A percentile compares a stretch with the other conserved stretches of the same genome.
Conservation (phyloP, 106 monocot genomes). For the Dioscorea alata region DNA sequence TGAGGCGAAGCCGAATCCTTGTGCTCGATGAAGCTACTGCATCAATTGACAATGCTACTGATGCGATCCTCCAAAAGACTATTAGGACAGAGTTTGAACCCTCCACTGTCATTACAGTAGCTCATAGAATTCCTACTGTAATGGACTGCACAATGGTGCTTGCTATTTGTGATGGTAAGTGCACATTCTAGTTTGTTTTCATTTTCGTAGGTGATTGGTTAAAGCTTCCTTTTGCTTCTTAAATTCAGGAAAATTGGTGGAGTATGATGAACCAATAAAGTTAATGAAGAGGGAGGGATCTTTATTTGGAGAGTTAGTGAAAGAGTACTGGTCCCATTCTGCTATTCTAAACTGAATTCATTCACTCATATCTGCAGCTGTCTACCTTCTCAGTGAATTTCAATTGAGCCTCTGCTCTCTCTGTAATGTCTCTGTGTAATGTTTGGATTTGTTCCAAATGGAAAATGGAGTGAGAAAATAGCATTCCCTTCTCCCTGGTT, state of each 20-base stretch:
- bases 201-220: neutral
- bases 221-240: neutral
- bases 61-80: constrained; percentile 83
- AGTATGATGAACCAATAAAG: constrained; percentile 70
- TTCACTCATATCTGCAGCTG: too few relatives aligned
- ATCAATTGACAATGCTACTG: constrained; percentile 90
- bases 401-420: too few relatives aligned
- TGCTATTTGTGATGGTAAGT: constrained; percentile 82
- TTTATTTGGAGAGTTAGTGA: constrained; percentile 67
- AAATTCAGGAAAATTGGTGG: constrained; percentile 58
- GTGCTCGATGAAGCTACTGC: constrained; percentile 97
- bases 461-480: too few relatives aligned
- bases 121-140: constrained; percentile 93
- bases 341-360: constrained; percentile 11
- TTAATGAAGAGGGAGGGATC: constrained; percentile 72
- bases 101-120: constrained; percentile 89
- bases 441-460: too few relatives aligned
- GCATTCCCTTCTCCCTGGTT: too few relatives aligned
- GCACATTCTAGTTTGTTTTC: neutral
- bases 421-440: too few relatives aligned
- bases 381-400: too few relatives aligned
- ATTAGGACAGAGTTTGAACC: constrained; percentile 72
- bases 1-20: constrained; percentile 70
- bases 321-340: constrained; percentile 86
- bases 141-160: constrained; percentile 96